Conservation (phyloP, 441 rosid species). For the Adansonia madagascariensis region DNA sequence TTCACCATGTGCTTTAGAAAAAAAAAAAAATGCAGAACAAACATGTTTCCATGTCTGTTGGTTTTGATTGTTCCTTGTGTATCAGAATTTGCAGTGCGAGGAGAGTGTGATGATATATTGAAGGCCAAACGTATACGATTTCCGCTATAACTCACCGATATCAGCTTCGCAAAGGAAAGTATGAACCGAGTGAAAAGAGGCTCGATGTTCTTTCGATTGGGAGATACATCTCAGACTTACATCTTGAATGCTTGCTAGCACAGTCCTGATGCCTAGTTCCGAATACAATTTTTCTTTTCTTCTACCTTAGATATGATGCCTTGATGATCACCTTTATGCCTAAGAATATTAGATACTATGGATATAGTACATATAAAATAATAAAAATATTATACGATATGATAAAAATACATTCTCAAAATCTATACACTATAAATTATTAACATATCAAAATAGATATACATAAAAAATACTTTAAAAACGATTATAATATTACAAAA, state of each 20-base stretch:
- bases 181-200: constrained; percentile 82
- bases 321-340: background rate
- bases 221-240: constrained; percentile 77
- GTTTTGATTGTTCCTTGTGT: constrained; percentile 10
- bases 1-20: constrained; percentile 22
- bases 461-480: too few relatives aligned
- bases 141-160: constrained; percentile 82
- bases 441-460: too few relatives aligned
- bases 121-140: constrained; percentile 82
- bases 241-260: constrained; percentile 66
- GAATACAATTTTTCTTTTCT: too few relatives aligned
- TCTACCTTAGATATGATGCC: background rate
- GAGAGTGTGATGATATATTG: constrained; percentile 73
- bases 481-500: too few relatives aligned
- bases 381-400: too few relatives aligned
- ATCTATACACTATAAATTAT: too few relatives aligned
- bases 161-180: constrained; percentile 88
- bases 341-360: background rate
- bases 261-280: constrained; percentile 48
- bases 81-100: constrained; percentile 86
- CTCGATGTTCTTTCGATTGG: constrained; percentile 86
- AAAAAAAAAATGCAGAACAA: too few relatives aligned
- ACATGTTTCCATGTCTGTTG: background rate
- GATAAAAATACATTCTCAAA: too few relatives aligned
- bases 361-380: too few relatives aligned